Base-by-base conservation (phyloP, 176 grass and related monocot species). In the Eragrostis nindensis region DNA sequence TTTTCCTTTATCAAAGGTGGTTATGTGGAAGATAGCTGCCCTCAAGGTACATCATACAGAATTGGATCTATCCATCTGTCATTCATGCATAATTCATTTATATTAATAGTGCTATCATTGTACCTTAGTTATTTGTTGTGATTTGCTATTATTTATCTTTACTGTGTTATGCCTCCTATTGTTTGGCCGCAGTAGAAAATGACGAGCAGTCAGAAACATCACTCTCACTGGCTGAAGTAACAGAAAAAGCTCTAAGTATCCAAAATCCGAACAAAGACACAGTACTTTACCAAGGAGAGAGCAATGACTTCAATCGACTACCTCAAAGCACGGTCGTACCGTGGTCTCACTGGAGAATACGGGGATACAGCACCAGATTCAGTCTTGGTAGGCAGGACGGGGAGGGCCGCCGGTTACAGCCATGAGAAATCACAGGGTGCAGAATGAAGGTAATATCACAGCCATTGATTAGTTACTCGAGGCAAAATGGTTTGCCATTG, bases 1-100 rank as follows among this genome's bases (percentile, higher is more conserved):
- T 98, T 98, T 91, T 98, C 95, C 40, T 95, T 98, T 57, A 92
- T 98, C 55, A 91, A 93, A 93, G 90, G 95, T 57, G 78, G 82
- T 14, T 98, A 95, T 74, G 70, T 98, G 47, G 96, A 98, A 87
- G 92, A 92, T 92, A 82, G 53, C 81, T 30, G n/a, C 30, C 11
- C 27, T 72, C 32, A 84, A 86, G 79, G 87, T 88, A 80, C 72
- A 73, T 32, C 52, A 39, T 68, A 14, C 38, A 14, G 25, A n/a
- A 15, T 78, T 72, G 2, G 14, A 6, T 80, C 43, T 53, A 56
- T 65, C 15, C 19, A 82, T 87, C 1, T 0, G 17, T 50, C 29
- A 49, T 32, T 43, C 15, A 6, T 56, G 47, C 62, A 65, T 46
- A 46, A 86, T 18, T 6, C 73, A 7, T 57, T 19, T 54, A 45